Evolutionary conservation across 1,284 basidiomycete species (phyloP), one percentile per base, ranked within the genome.

Genomic region (Chalciporus sp.): DNA sequence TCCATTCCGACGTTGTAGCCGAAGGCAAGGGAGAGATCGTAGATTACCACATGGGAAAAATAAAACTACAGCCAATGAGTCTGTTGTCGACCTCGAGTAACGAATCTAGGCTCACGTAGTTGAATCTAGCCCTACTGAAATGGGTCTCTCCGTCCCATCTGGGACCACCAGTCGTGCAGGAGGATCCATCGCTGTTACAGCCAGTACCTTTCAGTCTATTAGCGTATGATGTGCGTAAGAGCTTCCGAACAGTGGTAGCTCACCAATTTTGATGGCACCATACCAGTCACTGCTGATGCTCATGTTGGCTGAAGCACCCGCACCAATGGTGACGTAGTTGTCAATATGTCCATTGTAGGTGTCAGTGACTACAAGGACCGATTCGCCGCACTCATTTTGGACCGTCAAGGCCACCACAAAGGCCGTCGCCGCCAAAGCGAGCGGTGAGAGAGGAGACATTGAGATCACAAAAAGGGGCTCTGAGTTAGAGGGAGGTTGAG

Each of bases 91-190:
- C 4, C 10, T 31, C 19, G 27, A 47, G 26, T 10, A 6, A 10
- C 12, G 2, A 16, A 14, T 11, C 26, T 6, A 19, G 17, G 16
- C 60, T 41, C 35, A 62, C 61, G 41, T 47, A 65, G 49, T 62
- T 61, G 52, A 66, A 66, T 41, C 66, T 64, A 19, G 64, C 63
- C 29, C 63, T 56, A 39, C 53, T 57, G 51, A 60, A 66, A 7
- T 63, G 63, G n/a, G 65, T 65, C 29, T 4, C 11, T 28, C 61
- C 63, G 33, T 67, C 46, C 65, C 63, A 65, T n/a, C 53, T 54
- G 16, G 61, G 63, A 16, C 63, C 65, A 19, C 64, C 58, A 3
- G 64, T 66, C 20, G 64, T 58, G 40, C 62, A 66, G 9, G 58
- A 48, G 27, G 57, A 52, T 3, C 47, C 35, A 37, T 37, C 57